Conservation (phyloP, 805 yeast species). For the Hanseniaspora valbyensis region DNA sequence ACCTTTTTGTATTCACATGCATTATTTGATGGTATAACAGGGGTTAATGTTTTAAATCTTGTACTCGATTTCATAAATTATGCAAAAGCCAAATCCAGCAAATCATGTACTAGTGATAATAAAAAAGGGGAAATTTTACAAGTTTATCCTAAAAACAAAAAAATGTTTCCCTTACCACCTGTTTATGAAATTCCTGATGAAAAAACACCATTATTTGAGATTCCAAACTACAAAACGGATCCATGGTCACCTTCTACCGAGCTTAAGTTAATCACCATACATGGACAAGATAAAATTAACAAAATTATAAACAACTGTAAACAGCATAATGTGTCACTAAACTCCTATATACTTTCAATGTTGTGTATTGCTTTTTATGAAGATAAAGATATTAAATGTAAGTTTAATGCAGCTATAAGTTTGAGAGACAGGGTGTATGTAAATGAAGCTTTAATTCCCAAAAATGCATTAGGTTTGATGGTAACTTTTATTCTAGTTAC, state of each 20-base stretch:
- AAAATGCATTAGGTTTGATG: not conserved
- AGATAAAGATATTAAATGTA: not conserved
- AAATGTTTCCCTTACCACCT: not conserved
- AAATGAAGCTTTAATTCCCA: not conserved
- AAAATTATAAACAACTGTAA: not conserved
- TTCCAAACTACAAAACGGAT: not conserved
- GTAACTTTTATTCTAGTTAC: not conserved
- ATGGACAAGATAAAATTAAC: not conserved
- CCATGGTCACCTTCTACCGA: not conserved
- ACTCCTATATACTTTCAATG: not conserved
- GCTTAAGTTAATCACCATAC: not conserved
- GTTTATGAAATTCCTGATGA: not conserved
- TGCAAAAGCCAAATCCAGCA: too few species aligned
- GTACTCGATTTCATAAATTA: not conserved
- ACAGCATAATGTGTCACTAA: not conserved
- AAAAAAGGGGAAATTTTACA: not conserved
- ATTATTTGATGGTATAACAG: slow-evolving; percentile 14
- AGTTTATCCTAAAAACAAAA: not conserved
- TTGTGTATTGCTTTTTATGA: not conserved
- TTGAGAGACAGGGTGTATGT: not conserved
- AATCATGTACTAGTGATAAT: not conserved
- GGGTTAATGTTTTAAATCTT: not conserved
- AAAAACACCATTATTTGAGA: not conserved
- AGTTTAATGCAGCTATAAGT: not conserved
- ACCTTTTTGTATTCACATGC: slow-evolving; percentile 7